Evolutionary conservation across 2,329 filamentous ascomycete species (phyloP).

Genomic region (Blastomyces percursus): DNA sequence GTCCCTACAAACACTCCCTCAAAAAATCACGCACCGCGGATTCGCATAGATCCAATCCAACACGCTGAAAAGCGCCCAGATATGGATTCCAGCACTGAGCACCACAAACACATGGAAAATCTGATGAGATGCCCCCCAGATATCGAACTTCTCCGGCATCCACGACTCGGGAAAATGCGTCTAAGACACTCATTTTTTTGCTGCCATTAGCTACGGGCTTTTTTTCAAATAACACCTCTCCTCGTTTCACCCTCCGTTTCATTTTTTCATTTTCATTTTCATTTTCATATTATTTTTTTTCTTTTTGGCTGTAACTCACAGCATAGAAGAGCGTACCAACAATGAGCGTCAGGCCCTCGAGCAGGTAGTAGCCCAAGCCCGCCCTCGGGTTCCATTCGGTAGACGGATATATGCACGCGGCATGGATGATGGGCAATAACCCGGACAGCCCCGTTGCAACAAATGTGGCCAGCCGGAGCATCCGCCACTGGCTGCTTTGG

Average conservation of each 20-base stretch:
- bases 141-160: conserved; percentile 36
- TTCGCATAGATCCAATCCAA: conserved; percentile 70
- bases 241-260: no score
- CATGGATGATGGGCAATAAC: conserved; percentile 19
- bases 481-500: conserved; percentile 17
- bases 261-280: no score
- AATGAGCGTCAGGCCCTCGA: conserved; percentile 18
- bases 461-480: conserved; percentile 17
- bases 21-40: background rate
- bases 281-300: no score
- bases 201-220: background rate
- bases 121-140: conserved; percentile 38
- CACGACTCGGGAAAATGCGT: conserved; percentile 36
- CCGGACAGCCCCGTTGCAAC: conserved; percentile 16
- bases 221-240: background rate
- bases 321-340: conserved; percentile 18
- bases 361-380: conserved; percentile 20
- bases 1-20: no score
- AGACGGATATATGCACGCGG: conserved; percentile 16
- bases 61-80: conserved; percentile 68
- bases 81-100: conserved; percentile 33
- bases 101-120: conserved; percentile 40
- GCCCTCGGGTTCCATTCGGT: conserved; percentile 16
- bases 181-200: conserved; percentile 16
- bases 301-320: conserved; percentile 11